phyloP scores from a whole-genome alignment of 192 early-diverging fungal genomes.

The Haplosporangium gracile region DNA sequence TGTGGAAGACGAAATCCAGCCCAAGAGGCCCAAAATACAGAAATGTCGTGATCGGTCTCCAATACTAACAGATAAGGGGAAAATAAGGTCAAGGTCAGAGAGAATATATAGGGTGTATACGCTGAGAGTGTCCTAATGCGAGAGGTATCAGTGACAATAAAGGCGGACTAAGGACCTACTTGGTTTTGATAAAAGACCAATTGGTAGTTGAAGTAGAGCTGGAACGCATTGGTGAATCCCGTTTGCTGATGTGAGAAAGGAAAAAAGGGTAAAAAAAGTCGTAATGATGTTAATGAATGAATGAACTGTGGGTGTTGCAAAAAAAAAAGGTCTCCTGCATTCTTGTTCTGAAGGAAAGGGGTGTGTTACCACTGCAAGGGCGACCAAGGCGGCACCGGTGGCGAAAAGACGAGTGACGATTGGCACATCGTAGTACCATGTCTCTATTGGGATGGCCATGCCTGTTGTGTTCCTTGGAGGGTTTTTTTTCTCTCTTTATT shows the following conservation, averaged over 20 bases:
- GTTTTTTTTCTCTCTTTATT: too few species aligned
- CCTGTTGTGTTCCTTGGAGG: neutral
- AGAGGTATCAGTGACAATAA: neutral
- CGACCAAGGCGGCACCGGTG: conserved; percentile 80
- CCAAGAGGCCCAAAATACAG: conserved; percentile 94
- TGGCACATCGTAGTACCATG: conserved; percentile 94
- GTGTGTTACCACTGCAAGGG: conserved; percentile 80
- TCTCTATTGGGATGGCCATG: conserved; percentile 77
- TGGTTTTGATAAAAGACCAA: conserved; percentile 76
- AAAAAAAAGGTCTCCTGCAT: neutral
- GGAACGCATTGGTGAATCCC: conserved; percentile 81
- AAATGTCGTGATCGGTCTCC: conserved; percentile 94
- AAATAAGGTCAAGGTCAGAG: neutral
- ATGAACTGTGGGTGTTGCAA: neutral
- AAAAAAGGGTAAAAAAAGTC: conserved; percentile 11
- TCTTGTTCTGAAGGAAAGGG: neutral
- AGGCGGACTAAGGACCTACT: conserved; percentile 57
- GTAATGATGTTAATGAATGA: neutral
- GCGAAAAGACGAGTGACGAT: conserved; percentile 88
- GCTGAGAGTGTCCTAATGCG: neutral
- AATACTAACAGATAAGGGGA: conserved; percentile 74
- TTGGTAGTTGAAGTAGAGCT: conserved; percentile 86
- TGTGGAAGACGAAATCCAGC: conserved; percentile 93
- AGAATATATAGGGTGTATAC: neutral
- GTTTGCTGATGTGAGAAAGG: conserved; percentile 73